A percentile compares a stretch with the other conserved stretches of the same genome.
phyloP scores from a whole-genome alignment of 768 basidiomycete species.

The Kwoniella dendrophila region DNA sequence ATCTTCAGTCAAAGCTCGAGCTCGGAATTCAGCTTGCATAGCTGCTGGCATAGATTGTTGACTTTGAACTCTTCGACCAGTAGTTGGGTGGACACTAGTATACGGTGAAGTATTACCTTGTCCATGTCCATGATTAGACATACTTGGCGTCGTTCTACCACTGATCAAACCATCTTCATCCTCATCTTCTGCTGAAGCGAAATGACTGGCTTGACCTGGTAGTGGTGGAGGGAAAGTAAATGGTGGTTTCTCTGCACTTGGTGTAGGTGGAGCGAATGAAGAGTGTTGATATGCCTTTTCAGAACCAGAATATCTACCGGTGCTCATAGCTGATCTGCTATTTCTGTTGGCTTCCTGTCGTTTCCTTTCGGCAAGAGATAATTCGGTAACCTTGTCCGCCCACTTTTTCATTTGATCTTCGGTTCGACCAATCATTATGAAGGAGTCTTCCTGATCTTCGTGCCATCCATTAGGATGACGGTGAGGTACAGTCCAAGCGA shows the following conservation, averaged over 20 bases:
- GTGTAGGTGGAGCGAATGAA: slow-evolving; percentile 49
- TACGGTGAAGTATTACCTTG: slow-evolving; percentile 14
- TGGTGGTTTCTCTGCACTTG: slow-evolving; percentile 47
- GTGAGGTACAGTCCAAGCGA: slow-evolving; percentile 32
- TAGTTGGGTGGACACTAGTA: slow-evolving; percentile 75
- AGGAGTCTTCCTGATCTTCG: slow-evolving; percentile 67
- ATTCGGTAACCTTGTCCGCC: slow-evolving; percentile 83
- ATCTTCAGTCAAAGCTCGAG: slow-evolving; percentile 72
- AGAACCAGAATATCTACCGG: slow-evolving; percentile 60
- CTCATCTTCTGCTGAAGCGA: slow-evolving; percentile 59
- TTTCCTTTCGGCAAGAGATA: slow-evolving; percentile 63
- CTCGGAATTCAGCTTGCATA: slow-evolving; percentile 62
- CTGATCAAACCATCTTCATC: slow-evolving; percentile 35
- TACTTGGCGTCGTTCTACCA: slow-evolving; percentile 45
- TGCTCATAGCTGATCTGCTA: slow-evolving; percentile 20
- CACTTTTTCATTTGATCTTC: slow-evolving; percentile 92
- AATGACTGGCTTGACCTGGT: slow-evolving; percentile 20
- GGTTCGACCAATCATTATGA: slow-evolving; percentile 86
- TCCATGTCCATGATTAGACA: slow-evolving; percentile 21
- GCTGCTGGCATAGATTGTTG: slow-evolving; percentile 66
- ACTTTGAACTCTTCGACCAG: slow-evolving; percentile 63
- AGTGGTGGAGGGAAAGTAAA: slow-evolving; percentile 49
- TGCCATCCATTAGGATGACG: slow-evolving; percentile 23
- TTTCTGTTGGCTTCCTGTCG: slow-evolving; percentile 60
- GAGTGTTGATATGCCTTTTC: slow-evolving; percentile 55